Conservation (phyloP, 1,284 basidiomycete genomes). For the Hypsizygus ulmarius region DNA sequence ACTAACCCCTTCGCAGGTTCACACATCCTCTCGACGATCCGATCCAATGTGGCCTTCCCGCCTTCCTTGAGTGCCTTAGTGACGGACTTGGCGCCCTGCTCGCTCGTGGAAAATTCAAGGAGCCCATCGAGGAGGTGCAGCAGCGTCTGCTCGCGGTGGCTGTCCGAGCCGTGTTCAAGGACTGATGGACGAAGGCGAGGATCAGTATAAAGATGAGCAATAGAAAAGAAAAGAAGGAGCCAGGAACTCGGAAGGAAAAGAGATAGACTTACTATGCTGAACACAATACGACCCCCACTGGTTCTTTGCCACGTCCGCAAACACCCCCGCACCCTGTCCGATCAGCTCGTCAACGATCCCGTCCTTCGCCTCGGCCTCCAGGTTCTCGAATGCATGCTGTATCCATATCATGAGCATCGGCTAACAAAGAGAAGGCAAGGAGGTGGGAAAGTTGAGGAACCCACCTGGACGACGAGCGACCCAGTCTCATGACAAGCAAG, state of each 20-base stretch:
- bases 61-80: constrained; percentile 82
- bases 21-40: constrained; percentile 74
- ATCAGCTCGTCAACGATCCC: constrained; percentile 78
- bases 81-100: constrained; percentile 80
- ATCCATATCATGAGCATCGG: neutral
- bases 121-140: constrained; percentile 70
- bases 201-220: neutral
- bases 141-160: constrained; percentile 68
- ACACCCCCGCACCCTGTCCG: constrained; percentile 62
- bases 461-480: constrained; percentile 76
- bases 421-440: neutral
- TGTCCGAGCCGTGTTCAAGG: constrained; percentile 73
- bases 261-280: constrained; percentile 63
- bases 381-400: constrained; percentile 84
- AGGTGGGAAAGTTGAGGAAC: neutral
- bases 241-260: too few species aligned
- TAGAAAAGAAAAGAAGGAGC: neutral
- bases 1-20: constrained; percentile 68
- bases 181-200: constrained; percentile 40
- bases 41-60: constrained; percentile 67
- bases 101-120: constrained; percentile 72
- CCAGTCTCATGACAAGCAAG: constrained; percentile 87
- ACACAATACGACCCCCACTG: constrained; percentile 85
- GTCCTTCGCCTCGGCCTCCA: constrained; percentile 77
- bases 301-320: constrained; percentile 76